Base-by-base conservation (phyloP, 2,329 filamentous ascomycete species). In the Chlorencoelia australis region DNA sequence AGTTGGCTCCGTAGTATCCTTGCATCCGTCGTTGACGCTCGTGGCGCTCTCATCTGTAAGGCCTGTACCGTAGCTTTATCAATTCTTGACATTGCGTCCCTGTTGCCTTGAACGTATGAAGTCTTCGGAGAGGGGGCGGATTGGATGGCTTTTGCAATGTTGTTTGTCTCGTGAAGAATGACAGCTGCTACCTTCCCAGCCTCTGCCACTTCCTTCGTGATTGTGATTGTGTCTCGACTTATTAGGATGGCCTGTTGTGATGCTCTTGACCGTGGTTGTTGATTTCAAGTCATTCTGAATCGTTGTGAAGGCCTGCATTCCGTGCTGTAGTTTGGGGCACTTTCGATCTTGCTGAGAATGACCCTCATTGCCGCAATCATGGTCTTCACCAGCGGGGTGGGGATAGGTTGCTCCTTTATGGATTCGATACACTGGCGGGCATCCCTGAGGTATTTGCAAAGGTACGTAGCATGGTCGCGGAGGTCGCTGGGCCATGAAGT, bases 41-140 rank as follows among this genome's bases (percentile, higher is more conserved):
- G 35, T 25, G 54, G 59, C 9, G 55, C 54, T 18, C 37, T 52
- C 5, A 55, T 44, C 40, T 63, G 42, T 16, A 62, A 42, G 9
- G 35, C 45, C 33, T 59, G 51, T 11, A 62, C 48, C 8, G 49
- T 57, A 33, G 47, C 33, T 31, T 44, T 30, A 40, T 58, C 41
- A 13, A 59, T 46, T 39, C 44, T 52, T 17, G 40, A 26, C 41
- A 59, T 54, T 26, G 37, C 37, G 21, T 45, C 32, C 27, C 24
- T 35, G 29, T 59, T 44, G 32, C 47, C 33, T 27, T 47, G 37
- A 30, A 60, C n/a, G n/a, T 39, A 39, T 33, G 18, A 39, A n/a
- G 8, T 33, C 22, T 33, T 39, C 3, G 29, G 17, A 28, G 29
- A 21, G 5, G 24, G 24, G 30, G 16, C 13, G 11, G 22, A 27